Evolutionary conservation across 2,329 filamentous ascomycete genomes (phyloP).

Genomic region (Pleochaeta shiraiana): DNA sequence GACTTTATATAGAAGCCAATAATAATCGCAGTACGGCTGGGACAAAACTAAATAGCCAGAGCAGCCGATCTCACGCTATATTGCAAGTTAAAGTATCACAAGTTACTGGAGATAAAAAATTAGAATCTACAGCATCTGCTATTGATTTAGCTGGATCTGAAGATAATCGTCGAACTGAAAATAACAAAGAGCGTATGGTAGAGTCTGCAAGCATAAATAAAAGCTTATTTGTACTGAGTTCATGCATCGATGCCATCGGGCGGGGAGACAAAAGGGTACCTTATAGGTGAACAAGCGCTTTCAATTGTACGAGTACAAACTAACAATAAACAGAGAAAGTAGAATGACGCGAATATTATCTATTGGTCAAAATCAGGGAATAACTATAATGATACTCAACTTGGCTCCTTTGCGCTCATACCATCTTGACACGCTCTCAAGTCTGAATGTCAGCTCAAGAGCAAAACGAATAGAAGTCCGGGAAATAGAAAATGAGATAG

Average conservation of each 20-base stretch:
- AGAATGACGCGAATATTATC: constrained; percentile 96
- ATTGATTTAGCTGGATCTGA: constrained; percentile 93
- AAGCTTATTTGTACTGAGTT: constrained; percentile 79
- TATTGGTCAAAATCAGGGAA: constrained; percentile 81
- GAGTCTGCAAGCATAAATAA: constrained; percentile 98
- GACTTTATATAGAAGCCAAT: constrained; percentile 78
- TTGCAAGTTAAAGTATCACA: constrained; percentile 77
- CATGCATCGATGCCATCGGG: constrained; percentile 89
- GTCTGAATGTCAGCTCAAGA: constrained; percentile 81
- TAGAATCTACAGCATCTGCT: constrained; percentile 68
- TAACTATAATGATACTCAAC: constrained; percentile 94
- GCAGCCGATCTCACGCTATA: constrained; percentile 75
- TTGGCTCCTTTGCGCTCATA: constrained; percentile 80
- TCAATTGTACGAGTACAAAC: neutral
- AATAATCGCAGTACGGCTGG: constrained; percentile 73
- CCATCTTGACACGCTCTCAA: constrained; percentile 82
- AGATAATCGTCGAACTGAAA: constrained; percentile 85
- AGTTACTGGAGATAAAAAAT: constrained; percentile 37
- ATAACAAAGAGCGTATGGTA: constrained; percentile 77
- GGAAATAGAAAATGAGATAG: constrained; percentile 87
- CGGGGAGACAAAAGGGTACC: constrained; percentile 57
- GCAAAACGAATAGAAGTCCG: constrained; percentile 93
- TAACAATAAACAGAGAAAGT: constrained; percentile 7
- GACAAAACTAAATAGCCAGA: constrained; percentile 84
- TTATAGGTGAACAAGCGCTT: constrained; percentile 25